Evolutionary conservation across 2,329 filamentous ascomycete species (phyloP).

Genomic region (Chaetomiaceae sp.): DNA sequence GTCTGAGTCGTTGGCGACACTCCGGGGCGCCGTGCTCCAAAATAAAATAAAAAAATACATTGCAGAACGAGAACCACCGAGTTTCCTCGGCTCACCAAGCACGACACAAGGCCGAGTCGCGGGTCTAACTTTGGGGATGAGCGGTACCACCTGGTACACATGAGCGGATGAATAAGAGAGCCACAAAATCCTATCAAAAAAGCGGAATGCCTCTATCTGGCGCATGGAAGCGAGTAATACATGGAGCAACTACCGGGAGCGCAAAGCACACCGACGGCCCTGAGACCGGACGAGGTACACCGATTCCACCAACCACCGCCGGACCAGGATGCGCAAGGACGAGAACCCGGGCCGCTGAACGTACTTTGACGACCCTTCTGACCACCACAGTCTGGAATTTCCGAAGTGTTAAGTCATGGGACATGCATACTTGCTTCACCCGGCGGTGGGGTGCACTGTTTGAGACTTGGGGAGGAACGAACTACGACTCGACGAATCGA

Average conservation of each 20-base stretch:
- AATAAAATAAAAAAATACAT: background rate
- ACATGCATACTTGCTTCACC: too few species aligned
- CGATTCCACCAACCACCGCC: background rate
- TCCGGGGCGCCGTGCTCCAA: background rate
- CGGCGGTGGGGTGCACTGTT: too few species aligned
- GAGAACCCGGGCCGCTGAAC: too few species aligned
- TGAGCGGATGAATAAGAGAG: background rate
- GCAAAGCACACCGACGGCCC: background rate
- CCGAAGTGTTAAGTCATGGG: too few species aligned
- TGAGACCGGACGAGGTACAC: too few species aligned
- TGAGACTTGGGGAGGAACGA: too few species aligned
- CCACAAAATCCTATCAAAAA: too few species aligned
- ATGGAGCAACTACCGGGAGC: background rate
- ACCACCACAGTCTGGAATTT: too few species aligned
- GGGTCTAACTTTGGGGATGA: background rate
- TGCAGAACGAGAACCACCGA: background rate
- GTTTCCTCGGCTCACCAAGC: background rate
- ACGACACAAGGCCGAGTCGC: constrained; percentile 1
- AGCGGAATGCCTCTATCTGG: too few species aligned
- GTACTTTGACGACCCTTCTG: too few species aligned
- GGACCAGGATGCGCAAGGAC: too few species aligned
- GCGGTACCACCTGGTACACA: background rate
- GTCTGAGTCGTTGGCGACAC: constrained; percentile 33
- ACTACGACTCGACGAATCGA: too few species aligned
- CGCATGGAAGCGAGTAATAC: constrained; percentile 1